phyloP scores from a whole-genome alignment of 306 rosid genomes.

The Macrotyloma uniflorum region DNA sequence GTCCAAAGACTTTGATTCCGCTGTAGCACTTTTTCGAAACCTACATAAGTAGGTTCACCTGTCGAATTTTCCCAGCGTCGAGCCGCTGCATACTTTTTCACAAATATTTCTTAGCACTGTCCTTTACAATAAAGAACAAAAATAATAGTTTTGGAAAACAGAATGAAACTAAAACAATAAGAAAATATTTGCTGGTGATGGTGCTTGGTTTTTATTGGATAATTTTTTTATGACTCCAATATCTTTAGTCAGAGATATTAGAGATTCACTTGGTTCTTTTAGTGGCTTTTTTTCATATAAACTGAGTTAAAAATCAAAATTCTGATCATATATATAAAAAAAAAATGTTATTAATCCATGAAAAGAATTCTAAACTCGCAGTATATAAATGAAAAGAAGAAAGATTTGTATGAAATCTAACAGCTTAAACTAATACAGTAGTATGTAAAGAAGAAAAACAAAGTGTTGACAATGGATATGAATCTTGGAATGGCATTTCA shows the following conservation, averaged over 20 bases:
- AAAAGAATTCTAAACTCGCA: too few species aligned
- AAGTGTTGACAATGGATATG: conserved; percentile 49
- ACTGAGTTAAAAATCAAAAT: too few species aligned
- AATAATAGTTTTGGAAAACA: neutral
- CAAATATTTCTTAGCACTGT: conserved; percentile 16
- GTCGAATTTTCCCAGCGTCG: conserved; percentile 58
- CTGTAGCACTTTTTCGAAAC: conserved; percentile 42
- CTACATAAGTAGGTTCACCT: conserved; percentile 46
- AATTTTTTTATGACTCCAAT: too few species aligned
- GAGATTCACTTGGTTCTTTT: too few species aligned
- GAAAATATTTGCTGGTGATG: conserved; percentile 26
- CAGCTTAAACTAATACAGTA: neutral
- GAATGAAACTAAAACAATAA: neutral
- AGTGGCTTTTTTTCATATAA: too few species aligned
- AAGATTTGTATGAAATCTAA: too few species aligned
- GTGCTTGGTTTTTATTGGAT: conserved; percentile 2
- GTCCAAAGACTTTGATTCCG: conserved; percentile 43
- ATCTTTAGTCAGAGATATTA: too few species aligned
- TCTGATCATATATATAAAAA: too few species aligned
- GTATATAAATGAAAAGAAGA: too few species aligned
- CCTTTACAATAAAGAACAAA: conserved; percentile 12
- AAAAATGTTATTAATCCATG: too few species aligned
- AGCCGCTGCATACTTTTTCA: conserved; percentile 63
- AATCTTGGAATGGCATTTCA: conserved; percentile 84
- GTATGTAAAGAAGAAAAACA: conserved; percentile 14